Base-by-base conservation (phyloP, 768 basidiomycete genomes). In the Lentinus tigrinus region DNA sequence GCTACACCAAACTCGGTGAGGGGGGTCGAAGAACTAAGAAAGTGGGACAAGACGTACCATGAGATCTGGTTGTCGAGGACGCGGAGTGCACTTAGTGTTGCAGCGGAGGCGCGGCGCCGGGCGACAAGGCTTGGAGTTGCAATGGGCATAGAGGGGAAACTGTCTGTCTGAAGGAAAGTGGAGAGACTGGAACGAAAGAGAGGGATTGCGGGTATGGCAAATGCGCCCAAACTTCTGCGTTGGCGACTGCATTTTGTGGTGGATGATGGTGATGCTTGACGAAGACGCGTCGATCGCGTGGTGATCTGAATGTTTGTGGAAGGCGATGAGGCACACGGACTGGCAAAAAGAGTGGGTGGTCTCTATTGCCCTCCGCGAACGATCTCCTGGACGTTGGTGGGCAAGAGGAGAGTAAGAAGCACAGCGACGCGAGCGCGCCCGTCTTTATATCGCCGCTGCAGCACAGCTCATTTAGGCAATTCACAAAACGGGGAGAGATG, bases 381-480 rank as follows among this genome's bases (percentile, higher is more conserved):
- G 52, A 57, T 61, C 55, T 46, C 55, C 60, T 61, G 60, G 60
- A 57, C 23, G 60, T 49, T 61, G 55, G 52, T 39, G 51, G 52
- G 60, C 37, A 52, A 61, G 52, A 50, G 47, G 40, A 57, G 60
- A 53, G 55, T 54, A 47, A 31, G 43, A 48, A 52, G 16, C 23
- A 3, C 24, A 14, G n/a, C 27, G 53, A 54, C 54, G 58, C 47
- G 52, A 60, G 43, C 49, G 53, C 36, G 44, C 49, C 48, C 53
- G 48, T 49, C 43, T 60, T 58, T 60, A 60, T 60, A 60, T 44
- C 48, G 19, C 53, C 44, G 54, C 58, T 54, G 47, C 44, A 49
- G 36, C 49, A 23, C 4, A 9, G 34, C 54, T 54, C 38, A 19
- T 55, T 60, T 60, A 47, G 58, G 54, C 13, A 51, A 58, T 56